Base-by-base conservation (phyloP, 805 yeast species). In the Saccharomycopsis vini region DNA sequence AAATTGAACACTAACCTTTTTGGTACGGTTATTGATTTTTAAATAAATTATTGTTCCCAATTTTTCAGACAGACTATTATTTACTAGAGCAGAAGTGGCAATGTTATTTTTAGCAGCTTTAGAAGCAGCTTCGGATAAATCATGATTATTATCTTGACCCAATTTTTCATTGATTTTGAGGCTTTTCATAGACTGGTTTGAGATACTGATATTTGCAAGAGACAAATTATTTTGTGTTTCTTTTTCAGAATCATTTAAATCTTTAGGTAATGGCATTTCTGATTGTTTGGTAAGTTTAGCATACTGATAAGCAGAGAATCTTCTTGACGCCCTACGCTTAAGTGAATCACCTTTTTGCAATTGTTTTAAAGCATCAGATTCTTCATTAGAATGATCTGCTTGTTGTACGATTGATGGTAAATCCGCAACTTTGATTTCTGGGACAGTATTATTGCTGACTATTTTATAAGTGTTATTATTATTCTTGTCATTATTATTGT, bases 221-320 rank as follows among this genome's bases (percentile, higher is more conserved):
- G n/a, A n/a, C n/a, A n/a, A n/a, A n/a, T n/a, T n/a, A n/a, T n/a
- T n/a, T n/a, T n/a, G n/a, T n/a, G n/a, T n/a, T n/a, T n/a, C n/a
- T n/a, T n/a, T n/a, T n/a, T n/a, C n/a, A n/a, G n/a, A n/a, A n/a
- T n/a, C n/a, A n/a, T n/a, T n/a, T n/a, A 40, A 34, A 26, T 47
- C 51, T 37, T 47, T 47, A 13, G 51, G 51, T 12, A 50, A 33
- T 7, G 52, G 50, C 34, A 40, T 44, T 19, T 48, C 51, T 10
- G 44, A 30, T 18, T 46, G 47, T 24, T 43, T 43, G n/a, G 50
- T 46, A 9, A 84, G 68, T 54, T 82, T 84, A 1, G 94, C 86
- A 62, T 81, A 80, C 56, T 90, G 97, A 49, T 89, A 90, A 0
- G 97, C 96, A 4, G 96, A 87, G 57, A 82, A 90, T 44, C 98